phyloP scores from a whole-genome alignment of 768 basidiomycete species.

The Chalciporus chontae region DNA sequence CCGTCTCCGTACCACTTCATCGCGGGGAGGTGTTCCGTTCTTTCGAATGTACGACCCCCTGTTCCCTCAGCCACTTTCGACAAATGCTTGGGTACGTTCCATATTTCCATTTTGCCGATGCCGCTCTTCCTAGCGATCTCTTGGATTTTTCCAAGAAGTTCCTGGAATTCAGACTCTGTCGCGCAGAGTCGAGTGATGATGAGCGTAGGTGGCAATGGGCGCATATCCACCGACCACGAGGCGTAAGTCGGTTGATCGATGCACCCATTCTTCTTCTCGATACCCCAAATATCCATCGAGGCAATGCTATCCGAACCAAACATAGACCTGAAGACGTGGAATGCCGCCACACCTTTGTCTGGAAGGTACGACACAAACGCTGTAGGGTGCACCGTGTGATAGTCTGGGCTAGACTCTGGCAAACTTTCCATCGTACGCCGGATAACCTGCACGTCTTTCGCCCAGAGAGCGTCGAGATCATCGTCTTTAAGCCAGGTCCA shows the following conservation, averaged over 20 bases:
- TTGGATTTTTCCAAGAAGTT: constrained; percentile 34
- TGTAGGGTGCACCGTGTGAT: constrained; percentile 8
- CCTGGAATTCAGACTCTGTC: constrained; percentile 29
- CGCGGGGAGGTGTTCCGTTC: constrained; percentile 40
- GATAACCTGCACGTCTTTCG: constrained; percentile 40
- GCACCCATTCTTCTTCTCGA: constrained; percentile 9
- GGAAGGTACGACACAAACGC: constrained; percentile 40
- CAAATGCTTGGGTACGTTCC: constrained; percentile 41
- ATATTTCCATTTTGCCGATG: constrained; percentile 42
- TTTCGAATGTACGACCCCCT: constrained; percentile 31
- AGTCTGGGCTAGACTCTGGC: constrained; percentile 4
- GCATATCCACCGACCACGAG: constrained; percentile 43
- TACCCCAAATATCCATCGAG: constrained; percentile 20
- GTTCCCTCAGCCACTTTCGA: constrained; percentile 21
- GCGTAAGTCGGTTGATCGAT: constrained; percentile 29
- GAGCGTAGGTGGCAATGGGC: constrained; percentile 32
- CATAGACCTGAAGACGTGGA: constrained; percentile 35
- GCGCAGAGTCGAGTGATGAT: constrained; percentile 43
- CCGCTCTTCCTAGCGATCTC: constrained; percentile 33
- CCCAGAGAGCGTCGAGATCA: constrained; percentile 37
- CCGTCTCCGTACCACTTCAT: constrained; percentile 51
- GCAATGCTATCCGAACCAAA: constrained; percentile 9
- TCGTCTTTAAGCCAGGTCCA: constrained; percentile 33
- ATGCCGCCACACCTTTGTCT: constrained; percentile 45
- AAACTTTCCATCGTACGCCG: constrained; percentile 27